phyloP scores from a whole-genome alignment of 2,329 filamentous ascomycete genomes.

The Parascedosporium putredinis region DNA sequence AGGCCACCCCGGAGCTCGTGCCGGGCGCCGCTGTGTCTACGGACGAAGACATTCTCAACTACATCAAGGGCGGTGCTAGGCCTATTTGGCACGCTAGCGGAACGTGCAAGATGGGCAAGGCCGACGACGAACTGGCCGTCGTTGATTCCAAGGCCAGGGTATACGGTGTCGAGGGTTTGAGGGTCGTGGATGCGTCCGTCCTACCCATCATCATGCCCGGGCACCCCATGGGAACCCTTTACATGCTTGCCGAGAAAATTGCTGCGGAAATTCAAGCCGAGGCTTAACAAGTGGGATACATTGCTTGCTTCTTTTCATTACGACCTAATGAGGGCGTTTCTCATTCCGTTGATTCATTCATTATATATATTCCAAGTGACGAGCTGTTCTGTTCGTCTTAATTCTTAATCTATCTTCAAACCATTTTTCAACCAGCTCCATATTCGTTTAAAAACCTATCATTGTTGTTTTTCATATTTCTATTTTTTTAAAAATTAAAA shows the following conservation, averaged over 20 bases:
- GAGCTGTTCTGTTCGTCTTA: no score
- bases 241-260: not conserved
- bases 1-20: slow-evolving; percentile 27
- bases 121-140: slow-evolving; percentile 39
- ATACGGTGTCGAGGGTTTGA: slow-evolving; percentile 24
- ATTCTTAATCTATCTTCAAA: no score
- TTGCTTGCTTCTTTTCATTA: no score
- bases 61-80: slow-evolving; percentile 28
- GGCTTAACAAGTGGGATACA: no score
- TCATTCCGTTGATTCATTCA: no score
- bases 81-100: slow-evolving; percentile 43
- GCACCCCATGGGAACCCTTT: not conserved
- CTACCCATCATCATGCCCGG: slow-evolving; percentile 15
- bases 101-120: slow-evolving; percentile 42
- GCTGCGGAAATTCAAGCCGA: not conserved
- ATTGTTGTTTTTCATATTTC: no score
- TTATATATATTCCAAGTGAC: no score
- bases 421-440: no score
- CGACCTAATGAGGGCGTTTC: no score
- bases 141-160: slow-evolving; percentile 47
- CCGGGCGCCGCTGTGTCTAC: slow-evolving; percentile 24
- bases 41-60: slow-evolving; percentile 15
- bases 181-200: slow-evolving; percentile 24
- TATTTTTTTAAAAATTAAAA: no score
- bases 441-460: no score